Percentiles rank a stretch among this genome's conserved stretches.
These are phyloP conservation scores for Magnusiomyces suaveolens DNA, from an alignment of 1,139 yeast species.

Conservation along the genomic window DNA sequence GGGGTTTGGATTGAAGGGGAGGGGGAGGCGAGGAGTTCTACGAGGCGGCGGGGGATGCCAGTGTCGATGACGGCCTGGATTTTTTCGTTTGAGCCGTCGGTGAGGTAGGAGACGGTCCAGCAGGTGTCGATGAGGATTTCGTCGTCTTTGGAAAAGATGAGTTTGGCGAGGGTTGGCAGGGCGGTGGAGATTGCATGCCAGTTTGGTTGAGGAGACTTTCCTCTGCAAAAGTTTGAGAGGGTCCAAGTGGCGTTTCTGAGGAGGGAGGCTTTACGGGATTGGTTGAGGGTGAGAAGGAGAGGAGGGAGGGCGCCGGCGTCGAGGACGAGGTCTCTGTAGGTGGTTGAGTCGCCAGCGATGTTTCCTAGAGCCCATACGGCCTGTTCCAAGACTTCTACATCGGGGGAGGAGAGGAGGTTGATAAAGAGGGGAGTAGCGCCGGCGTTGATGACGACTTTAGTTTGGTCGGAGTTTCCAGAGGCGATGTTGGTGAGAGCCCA, in stretches of 20 bases:
- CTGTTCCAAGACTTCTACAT: slow-evolving; percentile 90
- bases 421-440: slow-evolving; percentile 93
- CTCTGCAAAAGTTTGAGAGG: slow-evolving; percentile 88
- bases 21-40: slow-evolving; percentile 76
- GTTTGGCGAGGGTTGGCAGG: slow-evolving; percentile 82
- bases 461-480: slow-evolving; percentile 83
- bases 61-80: slow-evolving; percentile 97
- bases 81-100: slow-evolving; percentile 87
- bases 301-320: slow-evolving; percentile 84
- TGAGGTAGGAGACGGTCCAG: slow-evolving; percentile 94
- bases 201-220: slow-evolving; percentile 92
- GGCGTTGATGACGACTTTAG: slow-evolving; percentile 79
- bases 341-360: slow-evolving; percentile 94
- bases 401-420: slow-evolving; percentile 63
- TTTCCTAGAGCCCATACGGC: slow-evolving; percentile 99
- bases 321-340: slow-evolving; percentile 80
- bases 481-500: slow-evolving; percentile 99
- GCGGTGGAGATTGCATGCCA: slow-evolving; percentile 83
- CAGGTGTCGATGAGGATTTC: slow-evolving; percentile 96
- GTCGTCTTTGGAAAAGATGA: slow-evolving; percentile 80
- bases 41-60: slow-evolving; percentile 87
- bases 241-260: slow-evolving; percentile 98
- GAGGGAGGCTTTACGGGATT: slow-evolving; percentile 67
- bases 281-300: slow-evolving; percentile 64
- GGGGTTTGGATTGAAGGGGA: slow-evolving; percentile 90